These are phyloP conservation scores for Helenozyma rhizophorensis DNA, from an alignment of 805 yeast species.

Conservation along the genomic window DNA sequence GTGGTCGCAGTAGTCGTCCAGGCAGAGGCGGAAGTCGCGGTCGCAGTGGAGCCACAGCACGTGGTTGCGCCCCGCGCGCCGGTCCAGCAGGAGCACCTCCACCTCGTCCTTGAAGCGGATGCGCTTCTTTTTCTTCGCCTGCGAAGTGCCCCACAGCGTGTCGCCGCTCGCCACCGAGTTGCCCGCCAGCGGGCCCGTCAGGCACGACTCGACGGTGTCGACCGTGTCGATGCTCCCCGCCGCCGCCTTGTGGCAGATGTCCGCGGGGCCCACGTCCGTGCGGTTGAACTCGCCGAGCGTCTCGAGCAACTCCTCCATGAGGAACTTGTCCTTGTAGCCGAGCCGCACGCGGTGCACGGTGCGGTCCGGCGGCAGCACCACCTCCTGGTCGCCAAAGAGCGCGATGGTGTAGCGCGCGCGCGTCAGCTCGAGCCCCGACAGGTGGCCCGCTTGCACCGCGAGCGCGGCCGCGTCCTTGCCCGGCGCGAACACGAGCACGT, in stretches of 20 bases:
- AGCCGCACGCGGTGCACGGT: constrained; percentile 2
- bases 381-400: constrained; percentile 1
- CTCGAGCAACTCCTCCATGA: constrained; percentile 9
- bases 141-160: no score
- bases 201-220: neutral
- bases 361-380: constrained; percentile 1
- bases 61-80: constrained; percentile 1
- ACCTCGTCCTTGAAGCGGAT: no score
- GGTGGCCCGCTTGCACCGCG: constrained; percentile 4
- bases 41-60: constrained; percentile 16
- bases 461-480: constrained; percentile 2
- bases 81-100: no score
- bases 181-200: neutral
- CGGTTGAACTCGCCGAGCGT: constrained; percentile 3
- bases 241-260: no score
- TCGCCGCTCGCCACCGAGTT: neutral
- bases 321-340: constrained; percentile 13
- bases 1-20: constrained; percentile 10
- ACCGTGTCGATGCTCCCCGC: neutral
- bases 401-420: constrained; percentile 3
- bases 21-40: constrained; percentile 10
- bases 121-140: no score
- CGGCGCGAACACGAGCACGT: constrained; percentile 12
- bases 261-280: no score
- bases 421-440: constrained; percentile 1